Base-by-base conservation (phyloP, 371 early-diverging fungal genomes). In the Conidiobolus incongruus region DNA sequence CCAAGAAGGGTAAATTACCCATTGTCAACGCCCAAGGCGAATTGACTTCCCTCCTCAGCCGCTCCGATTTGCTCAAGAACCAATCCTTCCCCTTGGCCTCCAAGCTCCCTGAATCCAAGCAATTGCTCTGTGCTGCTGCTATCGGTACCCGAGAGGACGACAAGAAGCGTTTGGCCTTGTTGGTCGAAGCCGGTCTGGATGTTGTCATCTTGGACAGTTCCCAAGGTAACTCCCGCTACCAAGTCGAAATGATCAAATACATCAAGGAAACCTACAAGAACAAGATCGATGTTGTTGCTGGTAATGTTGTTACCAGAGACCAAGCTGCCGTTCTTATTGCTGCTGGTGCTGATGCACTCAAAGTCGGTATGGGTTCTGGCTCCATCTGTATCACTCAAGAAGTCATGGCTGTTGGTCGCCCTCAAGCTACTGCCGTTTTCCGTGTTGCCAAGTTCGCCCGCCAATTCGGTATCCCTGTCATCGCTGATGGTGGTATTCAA, bases 361-460 rank as follows among this genome's bases (percentile, higher is more conserved):
- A 89, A 52, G 73, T 94, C 43, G 95, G 95, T 48, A 94, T 94
- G 95, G 95, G 95, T 39, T 78, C 79, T 47, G 95, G 95, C 20
- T 82, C 83, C 23, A 94, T 94, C 59, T 94, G 95, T 72, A 94
- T 91, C 49, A 94, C 94, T 30, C 94, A 94, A 58, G 95, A 92
- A 68, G 91, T 92, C 52, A 92, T 91, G 91, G 93, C 93, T 23
- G 87, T 88, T 49, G 95, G 95, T 54, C 79, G 95, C 53, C 93
- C 93, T 33, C 95, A 92, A 59, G 95, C 85, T n/a, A 91, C 93
- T 15, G 95, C 91, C 22, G 95, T 95, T 39, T 88, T 71, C 69
- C 79, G 78, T 58, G 93, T 95, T 17, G 77, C 91, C 24, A 70
- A 85, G 62, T 90, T 81, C 56, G 86, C 88, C 36, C 65, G 78